These are phyloP conservation scores for Zygosaccharomyces pseudobailii DNA, from an alignment of 1,139 yeast genomes.

Conservation along the genomic window DNA sequence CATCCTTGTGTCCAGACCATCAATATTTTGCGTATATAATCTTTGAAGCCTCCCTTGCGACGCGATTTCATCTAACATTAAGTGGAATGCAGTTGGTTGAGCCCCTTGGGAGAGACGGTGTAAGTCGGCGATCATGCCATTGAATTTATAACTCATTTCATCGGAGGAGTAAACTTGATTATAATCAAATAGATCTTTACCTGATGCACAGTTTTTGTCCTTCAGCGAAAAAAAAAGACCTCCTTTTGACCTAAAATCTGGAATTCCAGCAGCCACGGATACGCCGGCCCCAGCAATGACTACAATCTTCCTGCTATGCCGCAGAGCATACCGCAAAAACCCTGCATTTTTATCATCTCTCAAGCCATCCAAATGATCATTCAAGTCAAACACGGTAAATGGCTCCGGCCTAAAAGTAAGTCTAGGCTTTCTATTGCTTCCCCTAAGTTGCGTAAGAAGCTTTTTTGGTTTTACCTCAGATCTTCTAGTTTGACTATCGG, in stretches of 20 bases:
- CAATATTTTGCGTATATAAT: conserved; percentile 74
- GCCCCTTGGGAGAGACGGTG: conserved; percentile 53
- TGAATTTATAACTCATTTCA: conserved; percentile 57
- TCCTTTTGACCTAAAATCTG: conserved; percentile 76
- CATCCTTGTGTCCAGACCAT: conserved; percentile 38
- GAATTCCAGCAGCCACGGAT: conserved; percentile 86
- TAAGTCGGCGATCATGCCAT: conserved; percentile 65
- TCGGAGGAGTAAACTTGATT: conserved; percentile 63
- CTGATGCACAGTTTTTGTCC: conserved; percentile 46
- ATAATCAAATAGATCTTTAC: conserved; percentile 76
- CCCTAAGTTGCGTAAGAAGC: conserved; percentile 20
- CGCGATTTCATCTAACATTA: conserved; percentile 54
- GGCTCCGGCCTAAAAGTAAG: conserved; percentile 40
- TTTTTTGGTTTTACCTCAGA: conserved; percentile 18
- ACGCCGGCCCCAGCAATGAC: conserved; percentile 84
- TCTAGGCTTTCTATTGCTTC: conserved; percentile 36
- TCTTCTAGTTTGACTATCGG: neutral
- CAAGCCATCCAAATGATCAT: conserved; percentile 28
- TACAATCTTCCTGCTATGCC: conserved; percentile 45
- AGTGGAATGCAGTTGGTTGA: conserved; percentile 69
- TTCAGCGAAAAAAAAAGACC: conserved; percentile 70
- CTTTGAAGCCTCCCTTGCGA: conserved; percentile 60
- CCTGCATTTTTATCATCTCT: conserved; percentile 37
- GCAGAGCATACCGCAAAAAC: conserved; percentile 43
- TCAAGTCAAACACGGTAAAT: conserved; percentile 39